phyloP scores from a whole-genome alignment of 306 rosid genomes.

The Oemleria cerasiformis region DNA sequence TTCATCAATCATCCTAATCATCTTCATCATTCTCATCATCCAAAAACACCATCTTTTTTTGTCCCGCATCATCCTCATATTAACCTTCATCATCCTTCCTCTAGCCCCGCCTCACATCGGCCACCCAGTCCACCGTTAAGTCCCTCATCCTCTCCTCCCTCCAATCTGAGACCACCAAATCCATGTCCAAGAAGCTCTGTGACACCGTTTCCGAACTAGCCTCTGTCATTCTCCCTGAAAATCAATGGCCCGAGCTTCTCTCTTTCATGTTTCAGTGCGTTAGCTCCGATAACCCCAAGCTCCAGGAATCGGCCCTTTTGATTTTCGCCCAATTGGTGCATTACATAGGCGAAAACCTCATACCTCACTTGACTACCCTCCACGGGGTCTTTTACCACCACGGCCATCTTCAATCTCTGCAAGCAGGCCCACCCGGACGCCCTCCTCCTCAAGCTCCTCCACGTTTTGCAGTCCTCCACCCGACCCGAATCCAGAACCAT shows the following conservation, averaged over 20 bases:
- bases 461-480: constrained; percentile 45
- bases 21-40: too few species aligned
- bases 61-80: too few species aligned
- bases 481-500: constrained; percentile 51
- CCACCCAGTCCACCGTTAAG: constrained; percentile 46
- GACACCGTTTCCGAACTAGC: constrained; percentile 66
- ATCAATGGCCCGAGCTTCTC: constrained; percentile 58
- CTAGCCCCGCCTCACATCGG: constrained; percentile 42
- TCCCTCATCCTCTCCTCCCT: constrained; percentile 46
- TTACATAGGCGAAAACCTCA: constrained; percentile 50
- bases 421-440: constrained; percentile 53
- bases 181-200: constrained; percentile 56
- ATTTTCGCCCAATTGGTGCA: constrained; percentile 59
- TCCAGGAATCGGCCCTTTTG: constrained; percentile 48
- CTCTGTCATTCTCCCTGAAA: constrained; percentile 39
- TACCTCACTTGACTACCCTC: constrained; percentile 52
- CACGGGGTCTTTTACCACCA: constrained; percentile 49
- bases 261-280: constrained; percentile 70
- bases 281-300: constrained; percentile 35
- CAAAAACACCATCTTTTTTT: too few species aligned
- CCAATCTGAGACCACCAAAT: constrained; percentile 39
- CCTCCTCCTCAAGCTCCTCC: constrained; percentile 39
- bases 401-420: constrained; percentile 57
- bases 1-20: too few species aligned
- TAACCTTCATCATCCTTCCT: too few species aligned